Conservation (phyloP, 1,139 yeast species). For the Taiozyma sp. region DNA sequence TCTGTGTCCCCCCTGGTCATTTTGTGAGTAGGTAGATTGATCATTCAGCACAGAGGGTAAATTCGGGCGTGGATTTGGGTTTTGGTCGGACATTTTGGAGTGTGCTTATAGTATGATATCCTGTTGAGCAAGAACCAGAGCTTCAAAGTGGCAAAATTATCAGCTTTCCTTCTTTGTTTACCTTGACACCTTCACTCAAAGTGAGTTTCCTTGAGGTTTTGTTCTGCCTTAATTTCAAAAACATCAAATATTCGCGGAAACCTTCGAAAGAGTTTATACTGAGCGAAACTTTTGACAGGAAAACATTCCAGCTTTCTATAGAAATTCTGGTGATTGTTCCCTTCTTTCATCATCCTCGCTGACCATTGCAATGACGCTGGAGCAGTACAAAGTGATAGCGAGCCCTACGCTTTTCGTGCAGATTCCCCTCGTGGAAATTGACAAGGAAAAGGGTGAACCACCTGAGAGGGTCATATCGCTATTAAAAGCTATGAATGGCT, state of each 20-base stretch:
- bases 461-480: neutral
- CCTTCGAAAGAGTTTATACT: neutral
- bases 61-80: conserved; percentile 15
- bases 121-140: neutral
- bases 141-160: neutral
- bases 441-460: neutral
- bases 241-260: neutral
- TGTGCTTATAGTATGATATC: neutral
- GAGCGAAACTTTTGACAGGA: neutral
- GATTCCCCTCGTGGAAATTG: conserved; percentile 1
- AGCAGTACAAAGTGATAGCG: neutral
- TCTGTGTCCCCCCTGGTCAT: neutral
- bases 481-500: neutral
- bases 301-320: neutral
- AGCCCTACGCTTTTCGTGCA: conserved; percentile 2
- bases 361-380: neutral
- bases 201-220: neutral
- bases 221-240: neutral
- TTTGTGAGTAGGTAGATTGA: neutral
- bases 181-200: neutral
- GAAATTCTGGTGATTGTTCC: neutral
- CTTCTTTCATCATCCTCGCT: neutral
- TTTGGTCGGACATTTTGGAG: neutral
- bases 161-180: neutral
- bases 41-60: conserved; percentile 15